phyloP scores from a whole-genome alignment of 306 rosid species.

The Urtica urens region DNA sequence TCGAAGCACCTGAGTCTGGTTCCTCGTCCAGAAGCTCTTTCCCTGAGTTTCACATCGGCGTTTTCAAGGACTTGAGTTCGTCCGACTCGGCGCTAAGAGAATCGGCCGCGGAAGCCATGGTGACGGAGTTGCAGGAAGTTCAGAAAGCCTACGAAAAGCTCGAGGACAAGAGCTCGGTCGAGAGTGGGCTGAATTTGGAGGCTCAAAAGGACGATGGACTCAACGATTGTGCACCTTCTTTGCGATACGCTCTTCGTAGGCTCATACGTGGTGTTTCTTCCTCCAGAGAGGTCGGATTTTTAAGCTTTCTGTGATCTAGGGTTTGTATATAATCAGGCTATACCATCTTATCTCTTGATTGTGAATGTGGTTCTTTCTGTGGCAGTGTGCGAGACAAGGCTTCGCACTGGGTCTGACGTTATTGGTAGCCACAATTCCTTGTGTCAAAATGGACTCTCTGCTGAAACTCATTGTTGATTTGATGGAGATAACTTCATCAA shows the following conservation, averaged over 20 bases:
- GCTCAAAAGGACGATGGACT: conserved; percentile 91
- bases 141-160: conserved; percentile 57
- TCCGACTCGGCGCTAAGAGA: conserved; percentile 37
- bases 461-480: conserved; percentile 64
- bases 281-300: conserved; percentile 59
- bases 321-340: no score
- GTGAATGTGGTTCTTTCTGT: conserved; percentile 10
- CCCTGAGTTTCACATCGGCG: conserved; percentile 81
- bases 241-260: conserved; percentile 79
- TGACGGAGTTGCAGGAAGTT: conserved; percentile 56
- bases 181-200: conserved; percentile 63
- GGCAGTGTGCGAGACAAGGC: conserved; percentile 96
- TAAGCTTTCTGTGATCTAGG: background rate
- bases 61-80: conserved; percentile 74
- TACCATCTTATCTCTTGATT: no score
- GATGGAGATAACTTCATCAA: conserved; percentile 80
- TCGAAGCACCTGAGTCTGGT: background rate
- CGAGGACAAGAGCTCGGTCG: conserved; percentile 41
- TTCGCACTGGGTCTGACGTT: conserved; percentile 72
- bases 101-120: conserved; percentile 54
- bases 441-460: conserved; percentile 55
- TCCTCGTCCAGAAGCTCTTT: conserved; percentile 21
- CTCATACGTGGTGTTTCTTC: conserved; percentile 94
- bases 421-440: conserved; percentile 31
- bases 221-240: conserved; percentile 88